A percentile compares a stretch with the other conserved stretches of the same genome.
phyloP scores from a whole-genome alignment of 1,284 basidiomycete species.

The Microbotryum violaceum region DNA sequence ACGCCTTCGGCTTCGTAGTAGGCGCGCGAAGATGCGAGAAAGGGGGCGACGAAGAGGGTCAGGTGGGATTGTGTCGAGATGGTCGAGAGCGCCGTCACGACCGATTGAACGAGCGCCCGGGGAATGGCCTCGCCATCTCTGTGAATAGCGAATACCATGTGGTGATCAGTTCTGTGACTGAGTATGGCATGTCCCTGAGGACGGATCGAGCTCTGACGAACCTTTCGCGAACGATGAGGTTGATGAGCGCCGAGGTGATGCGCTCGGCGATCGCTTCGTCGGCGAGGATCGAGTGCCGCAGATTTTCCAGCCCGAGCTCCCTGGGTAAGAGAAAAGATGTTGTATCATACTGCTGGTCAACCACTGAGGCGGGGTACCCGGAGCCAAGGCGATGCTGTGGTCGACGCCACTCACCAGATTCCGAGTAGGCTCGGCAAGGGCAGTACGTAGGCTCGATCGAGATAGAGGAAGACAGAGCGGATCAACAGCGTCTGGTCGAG shows the following conservation, averaged over 20 bases:
- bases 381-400: neutral
- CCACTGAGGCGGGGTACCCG: neutral
- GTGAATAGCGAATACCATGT: neutral
- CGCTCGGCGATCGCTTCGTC: conserved; percentile 14
- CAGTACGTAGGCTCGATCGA: conserved; percentile 36
- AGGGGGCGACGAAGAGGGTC: conserved; percentile 27
- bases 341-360: neutral
- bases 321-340: conserved; percentile 7
- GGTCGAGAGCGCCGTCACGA: conserved; percentile 28
- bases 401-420: conserved; percentile 29
- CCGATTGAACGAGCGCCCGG: conserved; percentile 19
- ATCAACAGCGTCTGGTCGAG: conserved; percentile 32
- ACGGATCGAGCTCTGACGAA: neutral
- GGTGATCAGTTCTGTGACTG: neutral
- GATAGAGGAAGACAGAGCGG: conserved; percentile 34
- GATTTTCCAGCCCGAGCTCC: conserved; percentile 36
- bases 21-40: conserved; percentile 20
- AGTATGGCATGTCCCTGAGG: neutral
- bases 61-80: conserved; percentile 21
- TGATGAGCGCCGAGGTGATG: conserved; percentile 16
- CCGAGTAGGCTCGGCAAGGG: conserved; percentile 24
- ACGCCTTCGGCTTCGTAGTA: conserved; percentile 14
- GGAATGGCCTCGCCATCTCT: conserved; percentile 28
- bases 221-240: conserved; percentile 31
- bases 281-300: conserved; percentile 30